Percentiles rank a stretch among this genome's conserved stretches.
Evolutionary conservation across 208 protist genomes (phyloP).

Genomic region (Phytomonas sp.): DNA sequence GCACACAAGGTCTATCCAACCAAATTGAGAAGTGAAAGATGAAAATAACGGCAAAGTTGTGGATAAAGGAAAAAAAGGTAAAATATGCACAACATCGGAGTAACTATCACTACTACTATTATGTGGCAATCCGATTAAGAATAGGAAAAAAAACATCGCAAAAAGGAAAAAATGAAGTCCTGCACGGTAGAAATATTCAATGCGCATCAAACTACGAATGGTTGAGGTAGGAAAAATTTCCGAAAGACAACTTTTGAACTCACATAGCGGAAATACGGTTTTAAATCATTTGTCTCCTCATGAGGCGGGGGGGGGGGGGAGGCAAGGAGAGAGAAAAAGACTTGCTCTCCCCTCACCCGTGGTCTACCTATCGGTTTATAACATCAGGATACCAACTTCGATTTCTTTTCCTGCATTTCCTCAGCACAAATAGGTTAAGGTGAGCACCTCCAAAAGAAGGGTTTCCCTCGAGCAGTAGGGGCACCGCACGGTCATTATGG

Average conservation of each 20-base stretch:
- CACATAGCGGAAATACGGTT: too few species aligned
- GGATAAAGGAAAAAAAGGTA: constrained; percentile 4
- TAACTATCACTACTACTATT: background rate
- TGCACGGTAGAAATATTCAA: background rate
- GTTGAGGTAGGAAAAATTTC: too few species aligned
- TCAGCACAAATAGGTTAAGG: constrained; percentile 54
- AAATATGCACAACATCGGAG: constrained; percentile 1
- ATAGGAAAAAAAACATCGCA: constrained; percentile 2
- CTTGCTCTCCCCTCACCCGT: too few species aligned
- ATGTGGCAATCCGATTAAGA: background rate
- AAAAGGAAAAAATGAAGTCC: constrained; percentile 13
- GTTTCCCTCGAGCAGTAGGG: constrained; percentile 60
- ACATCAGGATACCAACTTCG: background rate
- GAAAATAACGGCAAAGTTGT: background rate
- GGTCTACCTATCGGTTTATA: too few species aligned
- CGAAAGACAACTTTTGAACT: too few species aligned
- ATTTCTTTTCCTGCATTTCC: too few species aligned
- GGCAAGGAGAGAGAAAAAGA: too few species aligned
- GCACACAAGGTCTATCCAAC: background rate
- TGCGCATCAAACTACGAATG: background rate
- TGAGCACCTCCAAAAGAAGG: constrained; percentile 23
- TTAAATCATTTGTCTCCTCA: too few species aligned
- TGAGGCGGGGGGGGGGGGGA: too few species aligned
- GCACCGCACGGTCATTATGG: constrained; percentile 32
- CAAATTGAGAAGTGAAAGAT: background rate